phyloP scores from a whole-genome alignment of 2,329 filamentous ascomycete species.

The Sordariomycetes sp. region DNA sequence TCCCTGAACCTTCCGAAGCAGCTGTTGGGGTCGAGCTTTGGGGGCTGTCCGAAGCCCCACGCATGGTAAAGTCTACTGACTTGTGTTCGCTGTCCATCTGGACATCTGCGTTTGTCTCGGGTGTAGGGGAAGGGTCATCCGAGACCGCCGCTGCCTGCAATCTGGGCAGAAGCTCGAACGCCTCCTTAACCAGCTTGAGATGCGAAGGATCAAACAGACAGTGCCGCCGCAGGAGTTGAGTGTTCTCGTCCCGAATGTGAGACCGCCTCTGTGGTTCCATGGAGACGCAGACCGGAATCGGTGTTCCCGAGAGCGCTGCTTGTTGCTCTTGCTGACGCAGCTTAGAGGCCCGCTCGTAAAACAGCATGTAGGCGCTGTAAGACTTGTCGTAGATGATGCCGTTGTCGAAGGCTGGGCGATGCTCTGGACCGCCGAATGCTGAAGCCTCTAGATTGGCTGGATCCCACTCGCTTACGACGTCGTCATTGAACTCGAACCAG shows the following conservation, averaged over 20 bases:
- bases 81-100: constrained; percentile 4
- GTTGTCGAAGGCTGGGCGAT: constrained; percentile 35
- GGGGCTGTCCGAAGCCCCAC: no score
- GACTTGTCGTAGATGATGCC: constrained; percentile 53
- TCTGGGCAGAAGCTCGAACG: no score
- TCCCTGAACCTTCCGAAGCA: no score
- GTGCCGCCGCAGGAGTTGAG: constrained; percentile 63
- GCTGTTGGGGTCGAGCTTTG: background rate
- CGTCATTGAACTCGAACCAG: constrained; percentile 95
- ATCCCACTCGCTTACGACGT: constrained; percentile 70
- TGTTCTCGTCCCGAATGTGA: constrained; percentile 66
- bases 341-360: constrained; percentile 76
- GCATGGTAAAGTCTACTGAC: no score
- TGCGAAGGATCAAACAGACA: constrained; percentile 71
- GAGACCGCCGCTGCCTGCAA: constrained; percentile 44
- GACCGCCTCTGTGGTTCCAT: constrained; percentile 37
- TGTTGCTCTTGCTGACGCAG: constrained; percentile 43
- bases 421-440: constrained; percentile 70
- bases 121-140: constrained; percentile 16
- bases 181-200: constrained; percentile 52
- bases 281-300: constrained; percentile 28
- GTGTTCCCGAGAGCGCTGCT: constrained; percentile 15
- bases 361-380: constrained; percentile 94
- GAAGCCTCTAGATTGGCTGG: constrained; percentile 60
- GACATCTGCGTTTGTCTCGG: constrained; percentile 1